These are phyloP conservation scores for Alnus glutinosa DNA, from an alignment of 306 rosid species.

Conservation along the genomic window DNA sequence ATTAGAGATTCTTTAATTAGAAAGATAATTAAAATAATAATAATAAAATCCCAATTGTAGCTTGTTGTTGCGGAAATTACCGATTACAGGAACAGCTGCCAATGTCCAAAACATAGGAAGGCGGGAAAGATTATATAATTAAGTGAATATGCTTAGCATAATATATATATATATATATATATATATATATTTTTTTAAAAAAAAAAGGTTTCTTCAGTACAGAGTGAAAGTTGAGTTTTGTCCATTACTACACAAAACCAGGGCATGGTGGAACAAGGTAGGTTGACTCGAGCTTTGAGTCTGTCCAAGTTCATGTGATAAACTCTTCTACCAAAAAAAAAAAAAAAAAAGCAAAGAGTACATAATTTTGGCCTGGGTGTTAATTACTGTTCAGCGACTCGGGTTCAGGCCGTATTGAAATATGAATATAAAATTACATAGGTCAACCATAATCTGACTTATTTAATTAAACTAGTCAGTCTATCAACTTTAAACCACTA, in stretches of 20 bases:
- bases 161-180: too few relatives aligned
- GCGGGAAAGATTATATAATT: not conserved
- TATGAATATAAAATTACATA: too few relatives aligned
- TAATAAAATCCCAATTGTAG: conserved; percentile 12
- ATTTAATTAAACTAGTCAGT: too few relatives aligned
- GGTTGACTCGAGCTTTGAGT: not conserved
- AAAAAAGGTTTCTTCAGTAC: not conserved
- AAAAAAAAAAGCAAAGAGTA: not conserved
- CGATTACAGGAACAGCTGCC: conserved; percentile 23
- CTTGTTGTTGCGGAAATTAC: conserved; percentile 32
- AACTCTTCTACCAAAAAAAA: not conserved
- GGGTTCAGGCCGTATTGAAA: too few relatives aligned
- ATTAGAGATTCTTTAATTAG: not conserved
- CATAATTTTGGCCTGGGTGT: not conserved
- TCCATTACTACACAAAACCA: conserved; percentile 6
- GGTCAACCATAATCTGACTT: too few relatives aligned
- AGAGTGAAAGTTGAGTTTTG: conserved; percentile 32
- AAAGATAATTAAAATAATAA: not conserved
- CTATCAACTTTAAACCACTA: too few relatives aligned
- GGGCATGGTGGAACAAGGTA: not conserved
- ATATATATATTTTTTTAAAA: not conserved
- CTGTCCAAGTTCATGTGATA: not conserved
- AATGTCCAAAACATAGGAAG: conserved; percentile 5
- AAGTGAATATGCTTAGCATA: conserved; percentile 8
- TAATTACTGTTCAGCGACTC: too few relatives aligned